Percentiles rank a stretch among this genome's conserved stretches.
Evolutionary conservation across 2,329 filamentous ascomycete genomes (phyloP).

Genomic region (Fusarium sp.): DNA sequence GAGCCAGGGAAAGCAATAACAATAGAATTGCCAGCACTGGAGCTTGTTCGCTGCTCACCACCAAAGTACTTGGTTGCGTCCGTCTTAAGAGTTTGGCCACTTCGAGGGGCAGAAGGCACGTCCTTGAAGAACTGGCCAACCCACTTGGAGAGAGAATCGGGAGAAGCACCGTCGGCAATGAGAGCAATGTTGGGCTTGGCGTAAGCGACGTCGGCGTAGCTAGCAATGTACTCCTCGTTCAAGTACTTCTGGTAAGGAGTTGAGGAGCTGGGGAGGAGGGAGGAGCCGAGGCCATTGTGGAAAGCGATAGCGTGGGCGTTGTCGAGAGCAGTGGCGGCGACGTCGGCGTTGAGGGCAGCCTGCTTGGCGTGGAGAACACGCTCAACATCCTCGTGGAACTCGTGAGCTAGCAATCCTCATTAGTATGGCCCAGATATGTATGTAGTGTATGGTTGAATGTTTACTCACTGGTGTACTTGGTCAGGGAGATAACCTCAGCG

Average conservation of each 20-base stretch:
- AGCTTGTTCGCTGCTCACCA: slow-evolving; percentile 89
- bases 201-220: slow-evolving; percentile 82
- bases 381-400: slow-evolving; percentile 89
- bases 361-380: slow-evolving; percentile 81
- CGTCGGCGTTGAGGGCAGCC: slow-evolving; percentile 72
- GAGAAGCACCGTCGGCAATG: slow-evolving; percentile 86
- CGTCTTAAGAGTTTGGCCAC: slow-evolving; percentile 63
- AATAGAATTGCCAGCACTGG: slow-evolving; percentile 79
- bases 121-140: slow-evolving; percentile 89
- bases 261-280: slow-evolving; percentile 76
- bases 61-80: slow-evolving; percentile 87
- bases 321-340: slow-evolving; percentile 78
- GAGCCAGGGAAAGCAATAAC: slow-evolving; percentile 94
- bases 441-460: slow-evolving; percentile 2
- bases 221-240: slow-evolving; percentile 75
- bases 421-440: slow-evolving; percentile 11
- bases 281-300: slow-evolving; percentile 88
- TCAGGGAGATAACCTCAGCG: slow-evolving; percentile 87
- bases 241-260: slow-evolving; percentile 83
- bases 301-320: slow-evolving; percentile 88
- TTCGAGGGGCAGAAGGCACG: slow-evolving; percentile 64
- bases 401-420: slow-evolving; percentile 69
- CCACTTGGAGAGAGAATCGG: slow-evolving; percentile 85
- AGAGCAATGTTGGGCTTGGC: slow-evolving; percentile 90
- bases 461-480: slow-evolving; percentile 80